These are phyloP conservation scores for Phytophthora colocasiae DNA, from an alignment of 352 stramenopile species.

Conservation along the genomic window DNA sequence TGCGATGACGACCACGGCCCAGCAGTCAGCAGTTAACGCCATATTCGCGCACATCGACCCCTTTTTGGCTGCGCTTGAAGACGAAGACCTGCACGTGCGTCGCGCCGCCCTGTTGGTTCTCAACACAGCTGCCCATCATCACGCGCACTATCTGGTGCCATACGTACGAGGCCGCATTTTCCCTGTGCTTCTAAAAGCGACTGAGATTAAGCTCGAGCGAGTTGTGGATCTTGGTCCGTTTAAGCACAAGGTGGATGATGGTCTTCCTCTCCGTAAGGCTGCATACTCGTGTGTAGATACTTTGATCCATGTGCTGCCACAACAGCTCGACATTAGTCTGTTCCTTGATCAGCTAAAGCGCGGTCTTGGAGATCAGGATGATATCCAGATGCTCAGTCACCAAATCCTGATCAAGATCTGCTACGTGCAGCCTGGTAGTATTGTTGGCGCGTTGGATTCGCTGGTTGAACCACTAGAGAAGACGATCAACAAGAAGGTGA, in stretches of 20 bases:
- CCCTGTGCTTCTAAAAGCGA: constrained; percentile 90
- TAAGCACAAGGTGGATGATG: constrained; percentile 97
- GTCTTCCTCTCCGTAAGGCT: constrained; percentile 87
- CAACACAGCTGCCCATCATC: constrained; percentile 97
- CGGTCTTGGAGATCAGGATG: constrained; percentile 94
- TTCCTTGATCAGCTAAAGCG: constrained; percentile 95
- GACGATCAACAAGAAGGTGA: constrained; percentile 96
- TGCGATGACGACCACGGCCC: constrained; percentile 54
- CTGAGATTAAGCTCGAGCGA: constrained; percentile 95
- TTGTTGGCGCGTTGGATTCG: constrained; percentile 89
- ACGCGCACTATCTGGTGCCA: constrained; percentile 80
- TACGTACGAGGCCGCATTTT: constrained; percentile 91
- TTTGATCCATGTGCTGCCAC: constrained; percentile 93
- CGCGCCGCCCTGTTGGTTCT: constrained; percentile 95
- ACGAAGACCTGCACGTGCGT: constrained; percentile 96
- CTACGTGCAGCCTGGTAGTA: constrained; percentile 70
- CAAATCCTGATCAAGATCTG: constrained; percentile 97
- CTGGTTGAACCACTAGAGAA: constrained; percentile 95
- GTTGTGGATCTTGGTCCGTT: constrained; percentile 99
- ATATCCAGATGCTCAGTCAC: constrained; percentile 97
- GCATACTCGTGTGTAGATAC: constrained; percentile 96
- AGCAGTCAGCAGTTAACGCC: constrained; percentile 44
- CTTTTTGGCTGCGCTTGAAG: constrained; percentile 93
- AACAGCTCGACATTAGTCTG: constrained; percentile 90
- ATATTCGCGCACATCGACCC: constrained; percentile 83